Base-by-base conservation (phyloP, 1,284 basidiomycete species). In the Microstroma glucosiphilum region DNA sequence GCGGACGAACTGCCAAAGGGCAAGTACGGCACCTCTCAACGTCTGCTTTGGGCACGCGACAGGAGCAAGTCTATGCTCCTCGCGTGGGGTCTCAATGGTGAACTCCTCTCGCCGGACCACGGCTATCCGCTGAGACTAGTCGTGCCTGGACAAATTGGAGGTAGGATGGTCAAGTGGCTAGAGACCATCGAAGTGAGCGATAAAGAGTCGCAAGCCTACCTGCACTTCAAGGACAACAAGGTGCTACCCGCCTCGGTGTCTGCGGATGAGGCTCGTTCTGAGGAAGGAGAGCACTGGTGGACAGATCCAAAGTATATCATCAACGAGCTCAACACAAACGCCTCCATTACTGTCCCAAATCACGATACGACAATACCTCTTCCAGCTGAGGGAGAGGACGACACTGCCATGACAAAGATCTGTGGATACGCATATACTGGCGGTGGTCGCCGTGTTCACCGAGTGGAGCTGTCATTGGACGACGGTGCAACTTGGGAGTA, bases 341-440 rank as follows among this genome's bases (percentile, higher is more conserved):
- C 84, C 37, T 86, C 83, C 0, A 85, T 87, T 56, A 85, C 84
- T 0, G 80, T 81, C 15, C 87, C 87, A 0, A 83, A 82, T 23
- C 87, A 88, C 72, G 81, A 83, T 42, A 85, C 87, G 64, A 75
- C 72, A 7, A 62, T 87, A 15, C 66, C 80, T 13, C 60, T 81
- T 9, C 42, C 67, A 8, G 21, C 66, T 6, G 53, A 58, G 26
- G n/a, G 42, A 11, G 30, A 37, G 30, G 26, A 40, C 3, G 19
- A 15, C 23, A 13, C n/a, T 25, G 37, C 23, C 21, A 60, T 64
- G 1, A 87, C 85, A 66, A 76, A 76, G 1, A 66, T 82, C 61
- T 65, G 79, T 41, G 87, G 87, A 7, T 88, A 88, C 66, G 87
- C 86, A 0, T 88, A 88, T 72, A 81, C 83, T 15, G 87, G 87